Base-by-base conservation (phyloP, 257 asterid species). In the Pogostemon cablin region DNA sequence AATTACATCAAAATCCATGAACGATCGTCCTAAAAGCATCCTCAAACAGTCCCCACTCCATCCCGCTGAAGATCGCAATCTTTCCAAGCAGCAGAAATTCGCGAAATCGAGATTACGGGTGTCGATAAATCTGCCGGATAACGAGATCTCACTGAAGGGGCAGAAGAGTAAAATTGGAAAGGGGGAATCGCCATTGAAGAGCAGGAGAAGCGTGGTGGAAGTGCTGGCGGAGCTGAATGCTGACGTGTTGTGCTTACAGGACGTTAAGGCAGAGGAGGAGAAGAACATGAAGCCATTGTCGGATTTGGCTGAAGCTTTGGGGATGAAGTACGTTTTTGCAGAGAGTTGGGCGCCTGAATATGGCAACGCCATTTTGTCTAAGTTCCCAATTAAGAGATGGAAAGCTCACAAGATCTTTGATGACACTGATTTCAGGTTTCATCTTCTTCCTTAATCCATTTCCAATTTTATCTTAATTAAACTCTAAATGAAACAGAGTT, bases 301-400 rank as follows among this genome's bases (percentile, higher is more conserved):
- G 2, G 96, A 88, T 77, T 84, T 93, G 75, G 99, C 99, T 9
- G 81, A 50, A 3, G 96, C 96, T 73, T 67, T 93, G 62, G 98
- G 98, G 66, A 93, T 93, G 99, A 78, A 83, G 53, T 93, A 89
- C 71, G 98, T 89, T 1, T 93, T 93, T 77, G 99, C 99, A 1
- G 99, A 93, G 72, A 91, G 98, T 42, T 93, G 99, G 99, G 99
- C 99, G 3, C 99, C 99, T 10, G 98, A 91, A 9, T 93, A 82
- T 68, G 99, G 99, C 3, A 91, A 93, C 62, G 99, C 98, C 42
- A 82, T 93, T 63, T 71, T 93, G 83, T 89, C 99, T 0, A 80
- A 85, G 34, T 93, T 95, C 95, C 99, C 99, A 4, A 91, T 93
- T 71, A 93, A 89, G 79, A 76, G 81, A 1, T 93, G 98, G 98